Conservation (phyloP, 495 filamentous ascomycete genomes). For the Penicillium waksmanii region DNA sequence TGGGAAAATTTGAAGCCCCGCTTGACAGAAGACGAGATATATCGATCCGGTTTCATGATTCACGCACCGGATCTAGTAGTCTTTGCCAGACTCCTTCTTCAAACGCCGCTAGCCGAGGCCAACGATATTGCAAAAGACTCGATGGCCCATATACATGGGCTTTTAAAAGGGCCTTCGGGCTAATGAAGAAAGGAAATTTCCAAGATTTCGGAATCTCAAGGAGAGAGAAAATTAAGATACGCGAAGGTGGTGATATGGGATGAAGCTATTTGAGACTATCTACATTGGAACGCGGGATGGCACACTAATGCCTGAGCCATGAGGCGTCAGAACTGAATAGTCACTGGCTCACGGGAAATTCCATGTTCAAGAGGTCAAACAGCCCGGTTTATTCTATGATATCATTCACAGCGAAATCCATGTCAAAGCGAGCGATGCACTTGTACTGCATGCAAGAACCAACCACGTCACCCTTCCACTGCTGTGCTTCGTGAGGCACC, state of each 20-base stretch:
- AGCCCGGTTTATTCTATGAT: no score
- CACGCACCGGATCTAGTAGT: slow-evolving; percentile 20
- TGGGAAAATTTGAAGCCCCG: slow-evolving; percentile 14
- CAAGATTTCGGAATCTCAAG: no score
- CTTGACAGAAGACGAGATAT: slow-evolving; percentile 16
- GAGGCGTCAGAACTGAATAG: no score
- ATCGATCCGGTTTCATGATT: slow-evolving; percentile 21
- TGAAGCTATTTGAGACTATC: no score
- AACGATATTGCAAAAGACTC: slow-evolving; percentile 20
- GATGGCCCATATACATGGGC: slow-evolving; percentile 18
- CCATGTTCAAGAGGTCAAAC: no score
- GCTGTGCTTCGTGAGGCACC: slow-evolving; percentile 10
- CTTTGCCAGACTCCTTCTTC: slow-evolving; percentile 17
- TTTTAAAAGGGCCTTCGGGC: slow-evolving; percentile 9
- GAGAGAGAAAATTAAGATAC: no score
- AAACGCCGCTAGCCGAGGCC: slow-evolving; percentile 13
- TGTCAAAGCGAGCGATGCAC: slow-evolving; percentile 16
- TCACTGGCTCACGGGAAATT: no score
- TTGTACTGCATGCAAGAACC: slow-evolving; percentile 15
- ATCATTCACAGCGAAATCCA: neutral
- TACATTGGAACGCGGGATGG: no score
- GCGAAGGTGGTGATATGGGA: no score
- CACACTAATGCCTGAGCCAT: no score
- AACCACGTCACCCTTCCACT: slow-evolving; percentile 17
- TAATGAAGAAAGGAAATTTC: neutral